Evolutionary conservation across 2,329 filamentous ascomycete species (phyloP).

Genomic region (Exophiala xenobiotica): DNA sequence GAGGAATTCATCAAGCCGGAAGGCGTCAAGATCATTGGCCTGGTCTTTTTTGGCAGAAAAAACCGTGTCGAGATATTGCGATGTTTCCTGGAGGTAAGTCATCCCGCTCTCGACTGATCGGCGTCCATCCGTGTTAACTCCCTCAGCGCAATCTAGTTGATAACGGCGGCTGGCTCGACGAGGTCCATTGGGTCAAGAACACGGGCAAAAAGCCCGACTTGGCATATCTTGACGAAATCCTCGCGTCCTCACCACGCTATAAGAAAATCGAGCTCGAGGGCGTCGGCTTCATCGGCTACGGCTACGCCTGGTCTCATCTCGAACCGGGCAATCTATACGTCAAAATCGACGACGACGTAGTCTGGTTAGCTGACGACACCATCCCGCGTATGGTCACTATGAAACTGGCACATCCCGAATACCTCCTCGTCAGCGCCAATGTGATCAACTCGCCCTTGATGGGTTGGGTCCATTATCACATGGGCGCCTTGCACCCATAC

Average conservation of each 20-base stretch:
- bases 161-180: constrained; percentile 48
- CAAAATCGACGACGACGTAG: constrained; percentile 47
- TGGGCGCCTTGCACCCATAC: constrained; percentile 54
- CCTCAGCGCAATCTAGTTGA: constrained; percentile 45
- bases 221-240: constrained; percentile 41
- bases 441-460: constrained; percentile 58
- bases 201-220: constrained; percentile 44
- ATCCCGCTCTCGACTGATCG: not conserved
- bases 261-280: constrained; percentile 38
- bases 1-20: constrained; percentile 16
- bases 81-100: constrained; percentile 46
- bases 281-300: constrained; percentile 37
- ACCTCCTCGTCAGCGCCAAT: constrained; percentile 55
- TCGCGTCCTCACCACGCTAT: constrained; percentile 41
- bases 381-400: constrained; percentile 57
- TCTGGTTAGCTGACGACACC: constrained; percentile 46
- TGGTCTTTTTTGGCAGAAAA: constrained; percentile 50
- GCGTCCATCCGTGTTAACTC: not conserved
- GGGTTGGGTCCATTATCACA: constrained; percentile 55
- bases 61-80: constrained; percentile 48
- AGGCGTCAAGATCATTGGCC: constrained; percentile 39
- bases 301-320: constrained; percentile 31
- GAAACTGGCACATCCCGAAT: constrained; percentile 52
- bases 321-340: constrained; percentile 43
- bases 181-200: constrained; percentile 47